phyloP scores from a whole-genome alignment of 495 filamentous ascomycete species.

The Astrothelium macrocarpum region DNA sequence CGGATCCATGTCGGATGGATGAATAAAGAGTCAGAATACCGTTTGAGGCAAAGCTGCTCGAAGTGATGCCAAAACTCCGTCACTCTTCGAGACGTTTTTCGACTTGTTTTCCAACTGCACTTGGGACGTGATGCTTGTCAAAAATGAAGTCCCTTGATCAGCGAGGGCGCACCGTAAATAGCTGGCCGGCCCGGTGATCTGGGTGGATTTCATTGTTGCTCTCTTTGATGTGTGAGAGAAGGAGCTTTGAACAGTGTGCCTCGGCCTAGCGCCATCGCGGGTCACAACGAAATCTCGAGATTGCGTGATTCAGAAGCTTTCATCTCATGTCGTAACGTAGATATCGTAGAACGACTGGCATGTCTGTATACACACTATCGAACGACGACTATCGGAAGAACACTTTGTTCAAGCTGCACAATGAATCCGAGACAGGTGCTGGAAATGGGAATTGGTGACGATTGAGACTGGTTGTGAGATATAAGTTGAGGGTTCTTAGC shows the following conservation, averaged over 20 bases:
- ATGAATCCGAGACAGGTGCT: neutral
- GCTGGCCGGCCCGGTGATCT: neutral
- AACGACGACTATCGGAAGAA: neutral
- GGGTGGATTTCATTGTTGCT: neutral
- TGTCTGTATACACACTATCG: neutral
- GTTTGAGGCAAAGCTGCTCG: neutral
- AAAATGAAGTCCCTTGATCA: neutral
- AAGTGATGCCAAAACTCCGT: neutral
- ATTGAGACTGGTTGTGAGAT: neutral
- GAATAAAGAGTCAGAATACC: neutral
- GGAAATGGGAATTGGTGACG: neutral
- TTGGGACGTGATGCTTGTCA: neutral
- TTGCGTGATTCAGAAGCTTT: neutral
- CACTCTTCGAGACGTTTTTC: neutral
- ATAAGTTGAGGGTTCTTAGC: neutral
- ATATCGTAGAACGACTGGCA: too few relatives aligned
- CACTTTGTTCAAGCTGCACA: neutral
- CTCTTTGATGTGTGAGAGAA: neutral
- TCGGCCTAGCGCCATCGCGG: neutral
- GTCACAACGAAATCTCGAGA: neutral
- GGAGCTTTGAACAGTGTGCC: neutral
- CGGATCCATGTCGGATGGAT: neutral
- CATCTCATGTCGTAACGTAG: too few relatives aligned
- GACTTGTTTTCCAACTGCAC: neutral
- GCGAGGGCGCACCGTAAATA: neutral